Evolutionary conservation across 2,329 filamentous ascomycete genomes (phyloP), one percentile per base, ranked within the genome.

Genomic region (Cylindrodendrum hubeiense): DNA sequence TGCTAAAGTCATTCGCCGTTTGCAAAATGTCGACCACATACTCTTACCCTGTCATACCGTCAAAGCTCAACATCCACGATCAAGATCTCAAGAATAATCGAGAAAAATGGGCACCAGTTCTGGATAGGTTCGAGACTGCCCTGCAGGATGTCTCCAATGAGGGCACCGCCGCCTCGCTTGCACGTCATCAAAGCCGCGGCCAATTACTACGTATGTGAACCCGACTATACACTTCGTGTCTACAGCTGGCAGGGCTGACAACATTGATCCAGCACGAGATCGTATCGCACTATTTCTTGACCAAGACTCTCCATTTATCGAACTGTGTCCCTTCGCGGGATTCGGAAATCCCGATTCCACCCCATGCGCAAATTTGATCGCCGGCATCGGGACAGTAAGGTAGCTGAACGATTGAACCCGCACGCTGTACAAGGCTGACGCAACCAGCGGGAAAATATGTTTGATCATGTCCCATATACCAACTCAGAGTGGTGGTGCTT

Each of bases 381-480:
- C 78, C 2, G 80, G 80, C 0, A 80, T 82, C 60, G 80, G 80
- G 7, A 17, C 54, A 12, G 64, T 66, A 3, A 63, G 64, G 64
- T 66, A 54, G 13, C 24, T 13, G 2, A 15, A n/a, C 47, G 4
- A 8, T 30, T 3, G 3, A 6, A 22, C 12, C 1, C 2, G 10
- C 24, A 26, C 10, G 5, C 5, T 7, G 41, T 6, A 13, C 24
- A 5, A 13, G 19, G 2, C 9, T 22, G 17, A 37, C 37, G 44
- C 2, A 46, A 3, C 19, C 30, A 80, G 78, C 66, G 77, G 79
- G 5, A 71, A 75, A 17, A 70, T 74, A 30, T 81, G 79, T 58
- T 63, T 82, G 44, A 69, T 82, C 8, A 76, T 82, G 64, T 79
- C 79, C 2, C 80, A 82, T 65, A 81, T 82, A 13, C 80, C 81